Percentiles rank a stretch among this genome's conserved stretches.
phyloP scores from a whole-genome alignment of 2,329 filamentous ascomycete species.

The Harringtonia aguacate region DNA sequence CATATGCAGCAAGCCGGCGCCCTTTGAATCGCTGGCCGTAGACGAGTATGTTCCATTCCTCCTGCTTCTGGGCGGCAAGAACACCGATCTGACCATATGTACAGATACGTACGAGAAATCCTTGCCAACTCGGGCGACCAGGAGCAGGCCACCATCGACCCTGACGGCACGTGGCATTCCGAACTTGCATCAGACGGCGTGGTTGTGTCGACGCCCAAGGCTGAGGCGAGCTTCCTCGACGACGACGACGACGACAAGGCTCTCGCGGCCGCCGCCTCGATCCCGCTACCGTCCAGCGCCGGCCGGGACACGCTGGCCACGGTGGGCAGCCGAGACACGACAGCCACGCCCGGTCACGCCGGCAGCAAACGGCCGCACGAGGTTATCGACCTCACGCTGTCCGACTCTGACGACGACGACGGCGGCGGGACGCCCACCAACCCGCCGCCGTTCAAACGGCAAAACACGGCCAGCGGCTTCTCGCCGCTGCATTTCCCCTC shows the following conservation, averaged over 20 bases:
- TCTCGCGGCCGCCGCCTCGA: neutral
- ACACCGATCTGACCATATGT: constrained; percentile 9
- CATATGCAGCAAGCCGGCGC: constrained; percentile 74
- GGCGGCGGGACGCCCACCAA: too few relatives aligned
- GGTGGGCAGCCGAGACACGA: constrained; percentile 4
- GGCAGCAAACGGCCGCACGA: constrained; percentile 35
- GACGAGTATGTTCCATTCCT: constrained; percentile 56
- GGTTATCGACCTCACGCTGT: constrained; percentile 50
- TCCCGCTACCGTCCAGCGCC: neutral
- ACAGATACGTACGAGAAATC: constrained; percentile 79
- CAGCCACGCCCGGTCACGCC: constrained; percentile 2
- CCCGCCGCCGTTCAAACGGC: constrained; percentile 36
- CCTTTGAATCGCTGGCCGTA: constrained; percentile 73
- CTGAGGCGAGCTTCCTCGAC: constrained; percentile 15
- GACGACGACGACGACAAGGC: constrained; percentile 45
- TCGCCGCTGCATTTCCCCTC: neutral
- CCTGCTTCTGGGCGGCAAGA: too few relatives aligned
- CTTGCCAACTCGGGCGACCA: constrained; percentile 54
- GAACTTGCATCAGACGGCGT: constrained; percentile 17
- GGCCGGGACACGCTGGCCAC: neutral
- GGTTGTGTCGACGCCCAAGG: constrained; percentile 1
- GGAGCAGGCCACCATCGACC: constrained; percentile 85
- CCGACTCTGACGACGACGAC: constrained; percentile 38
- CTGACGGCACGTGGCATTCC: constrained; percentile 64
- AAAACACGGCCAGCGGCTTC: constrained; percentile 13